Percentiles rank a stretch among this genome's conserved stretches.
Evolutionary conservation across 1,139 yeast genomes (phyloP).

Genomic region (Diutina catenulata): DNA sequence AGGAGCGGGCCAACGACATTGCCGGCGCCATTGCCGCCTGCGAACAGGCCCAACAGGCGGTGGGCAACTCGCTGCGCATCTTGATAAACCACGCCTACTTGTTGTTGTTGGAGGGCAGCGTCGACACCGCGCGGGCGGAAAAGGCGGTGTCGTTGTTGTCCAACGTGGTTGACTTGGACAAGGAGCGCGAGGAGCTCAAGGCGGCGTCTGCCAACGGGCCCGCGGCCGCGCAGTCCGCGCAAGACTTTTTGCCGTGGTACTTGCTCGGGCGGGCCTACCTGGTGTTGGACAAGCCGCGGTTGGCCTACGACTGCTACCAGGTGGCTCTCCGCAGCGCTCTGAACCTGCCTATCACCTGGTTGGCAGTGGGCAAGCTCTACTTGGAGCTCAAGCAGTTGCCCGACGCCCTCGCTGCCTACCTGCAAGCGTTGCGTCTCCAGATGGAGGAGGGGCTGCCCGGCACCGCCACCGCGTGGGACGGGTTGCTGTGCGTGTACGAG

Average conservation of each 20-base stretch:
- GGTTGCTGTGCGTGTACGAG: constrained; percentile 51
- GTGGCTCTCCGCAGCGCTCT: constrained; percentile 45
- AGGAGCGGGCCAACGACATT: constrained; percentile 37
- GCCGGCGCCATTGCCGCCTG: constrained; percentile 37
- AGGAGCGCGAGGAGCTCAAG: constrained; percentile 6
- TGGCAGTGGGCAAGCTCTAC: constrained; percentile 52
- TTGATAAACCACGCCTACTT: constrained; percentile 37
- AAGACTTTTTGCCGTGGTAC: constrained; percentile 48
- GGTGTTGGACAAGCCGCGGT: constrained; percentile 31
- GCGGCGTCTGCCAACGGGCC: not conserved
- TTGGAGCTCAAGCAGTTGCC: constrained; percentile 47
- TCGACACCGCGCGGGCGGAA: constrained; percentile 1
- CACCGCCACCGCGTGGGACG: constrained; percentile 56
- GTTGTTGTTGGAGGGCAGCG: constrained; percentile 16
- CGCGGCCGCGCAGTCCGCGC: constrained; percentile 14
- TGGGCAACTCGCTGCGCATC: constrained; percentile 33
- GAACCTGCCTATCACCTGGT: constrained; percentile 48
- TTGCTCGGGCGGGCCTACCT: constrained; percentile 45
- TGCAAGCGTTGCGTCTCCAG: constrained; percentile 47
- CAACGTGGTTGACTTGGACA: constrained; percentile 4
- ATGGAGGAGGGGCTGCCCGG: constrained; percentile 38
- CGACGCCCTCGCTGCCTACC: constrained; percentile 57
- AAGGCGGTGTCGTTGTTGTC: constrained; percentile 19
- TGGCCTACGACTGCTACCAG: constrained; percentile 48
- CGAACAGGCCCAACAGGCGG: constrained; percentile 31